phyloP scores from a whole-genome alignment of 2,329 filamentous ascomycete genomes.

The Chaetomium strumarium region DNA sequence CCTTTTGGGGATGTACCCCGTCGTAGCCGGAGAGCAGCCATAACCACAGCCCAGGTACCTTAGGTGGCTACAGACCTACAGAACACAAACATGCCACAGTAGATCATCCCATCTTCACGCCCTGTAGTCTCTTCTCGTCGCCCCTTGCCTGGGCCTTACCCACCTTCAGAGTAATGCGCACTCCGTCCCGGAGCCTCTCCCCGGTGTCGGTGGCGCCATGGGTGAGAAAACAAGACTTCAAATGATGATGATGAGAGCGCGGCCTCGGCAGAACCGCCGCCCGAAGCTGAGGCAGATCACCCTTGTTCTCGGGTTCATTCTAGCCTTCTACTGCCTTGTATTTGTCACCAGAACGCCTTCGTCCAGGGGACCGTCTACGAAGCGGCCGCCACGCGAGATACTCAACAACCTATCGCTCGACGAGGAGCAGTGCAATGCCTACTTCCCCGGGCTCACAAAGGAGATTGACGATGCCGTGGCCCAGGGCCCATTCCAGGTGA shows the following conservation, averaged over 20 bases:
- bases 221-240: constrained; percentile 8
- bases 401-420: constrained; percentile 36
- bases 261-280: constrained; percentile 20
- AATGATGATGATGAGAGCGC: constrained; percentile 7
- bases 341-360: constrained; percentile 16
- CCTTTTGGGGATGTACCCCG: background rate
- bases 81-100: background rate
- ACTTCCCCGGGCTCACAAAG: constrained; percentile 42
- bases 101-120: background rate
- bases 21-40: background rate
- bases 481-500: constrained; percentile 39
- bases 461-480: constrained; percentile 42
- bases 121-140: background rate
- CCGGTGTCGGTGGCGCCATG: background rate
- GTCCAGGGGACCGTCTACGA: background rate
- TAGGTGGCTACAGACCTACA: background rate
- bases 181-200: background rate
- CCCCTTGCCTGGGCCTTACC: background rate
- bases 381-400: constrained; percentile 15
- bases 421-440: constrained; percentile 36
- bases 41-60: background rate
- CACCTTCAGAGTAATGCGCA: background rate
- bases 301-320: constrained; percentile 17
- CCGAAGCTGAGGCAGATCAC: constrained; percentile 20
- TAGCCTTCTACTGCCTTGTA: constrained; percentile 25